phyloP scores from a whole-genome alignment of 1,284 basidiomycete species.

The Somion occarium region DNA sequence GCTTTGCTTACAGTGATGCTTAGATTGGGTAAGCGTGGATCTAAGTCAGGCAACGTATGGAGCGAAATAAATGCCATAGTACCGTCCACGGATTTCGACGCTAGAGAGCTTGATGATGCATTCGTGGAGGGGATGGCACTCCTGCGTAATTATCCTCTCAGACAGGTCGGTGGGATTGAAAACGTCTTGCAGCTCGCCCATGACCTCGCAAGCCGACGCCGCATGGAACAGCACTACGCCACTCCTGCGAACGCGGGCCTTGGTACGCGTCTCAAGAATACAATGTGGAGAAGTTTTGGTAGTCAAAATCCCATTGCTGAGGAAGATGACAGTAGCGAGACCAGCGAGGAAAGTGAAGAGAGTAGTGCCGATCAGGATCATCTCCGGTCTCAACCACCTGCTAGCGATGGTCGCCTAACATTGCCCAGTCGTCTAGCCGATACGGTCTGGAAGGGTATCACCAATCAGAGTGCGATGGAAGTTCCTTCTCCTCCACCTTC shows the following conservation, averaged over 20 bases:
- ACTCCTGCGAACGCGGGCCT: constrained; percentile 37
- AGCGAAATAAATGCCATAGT: constrained; percentile 36
- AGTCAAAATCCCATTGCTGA: constrained; percentile 34
- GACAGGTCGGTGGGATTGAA: constrained; percentile 63
- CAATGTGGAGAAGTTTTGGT: constrained; percentile 65
- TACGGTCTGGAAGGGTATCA: constrained; percentile 69
- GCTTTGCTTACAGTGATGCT: background rate
- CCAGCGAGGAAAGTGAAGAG: constrained; percentile 25
- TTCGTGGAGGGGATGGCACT: constrained; percentile 64
- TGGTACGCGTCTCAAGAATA: constrained; percentile 51
- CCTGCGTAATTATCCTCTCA: constrained; percentile 59
- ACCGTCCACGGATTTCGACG: constrained; percentile 39
- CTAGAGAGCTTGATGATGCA: constrained; percentile 56
- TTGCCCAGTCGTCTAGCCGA: constrained; percentile 52
- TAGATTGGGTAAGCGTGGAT: constrained; percentile 51
- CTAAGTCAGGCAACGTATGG: constrained; percentile 50
- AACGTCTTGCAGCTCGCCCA: constrained; percentile 61
- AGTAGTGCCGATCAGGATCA: constrained; percentile 32
- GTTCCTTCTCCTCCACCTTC: constrained; percentile 34
- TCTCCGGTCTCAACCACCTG: constrained; percentile 20
- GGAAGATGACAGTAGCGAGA: constrained; percentile 30
- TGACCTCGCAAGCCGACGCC: constrained; percentile 51
- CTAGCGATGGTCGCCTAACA: constrained; percentile 22
- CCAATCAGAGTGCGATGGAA: constrained; percentile 70
- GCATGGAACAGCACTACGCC: constrained; percentile 30